Conservation (phyloP, 2,329 filamentous ascomycete species). For the Ascochyta viciae-villosae region DNA sequence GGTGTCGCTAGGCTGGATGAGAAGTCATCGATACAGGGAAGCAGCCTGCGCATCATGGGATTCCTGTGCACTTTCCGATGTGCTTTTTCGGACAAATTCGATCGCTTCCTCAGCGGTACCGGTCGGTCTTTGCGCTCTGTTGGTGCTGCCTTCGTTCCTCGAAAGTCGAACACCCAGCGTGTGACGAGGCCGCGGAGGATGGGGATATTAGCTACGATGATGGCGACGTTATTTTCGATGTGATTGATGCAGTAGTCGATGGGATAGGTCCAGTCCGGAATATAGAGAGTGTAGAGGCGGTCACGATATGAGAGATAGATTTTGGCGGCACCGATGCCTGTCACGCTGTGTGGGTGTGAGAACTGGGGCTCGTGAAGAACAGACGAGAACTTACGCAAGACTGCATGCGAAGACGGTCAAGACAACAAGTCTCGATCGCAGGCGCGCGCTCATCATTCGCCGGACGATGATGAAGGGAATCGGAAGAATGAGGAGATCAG, state of each 20-base stretch:
- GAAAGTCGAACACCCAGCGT: slow-evolving; percentile 50
- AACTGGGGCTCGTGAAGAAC: background rate
- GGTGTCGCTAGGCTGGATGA: slow-evolving; percentile 42
- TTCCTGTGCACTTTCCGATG: slow-evolving; percentile 26
- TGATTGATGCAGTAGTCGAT: slow-evolving; percentile 53
- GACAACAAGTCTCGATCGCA: slow-evolving; percentile 49
- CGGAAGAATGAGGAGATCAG: slow-evolving; percentile 50
- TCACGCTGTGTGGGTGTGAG: slow-evolving; percentile 36
- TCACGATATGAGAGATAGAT: slow-evolving; percentile 52
- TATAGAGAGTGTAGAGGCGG: slow-evolving; percentile 46
- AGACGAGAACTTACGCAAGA: slow-evolving; percentile 40
- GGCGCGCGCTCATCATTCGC: slow-evolving; percentile 50
- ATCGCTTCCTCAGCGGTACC: slow-evolving; percentile 40
- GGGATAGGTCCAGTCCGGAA: slow-evolving; percentile 51
- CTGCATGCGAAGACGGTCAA: slow-evolving; percentile 50
- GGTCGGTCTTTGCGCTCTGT: slow-evolving; percentile 41
- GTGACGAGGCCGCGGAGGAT: slow-evolving; percentile 52
- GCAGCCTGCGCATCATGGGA: slow-evolving; percentile 39
- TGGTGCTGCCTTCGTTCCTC: slow-evolving; percentile 39
- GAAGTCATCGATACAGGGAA: slow-evolving; percentile 48
- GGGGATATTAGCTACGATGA: slow-evolving; percentile 51
- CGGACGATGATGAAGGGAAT: slow-evolving; percentile 52
- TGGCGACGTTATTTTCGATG: slow-evolving; percentile 52
- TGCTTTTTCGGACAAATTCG: slow-evolving; percentile 36
- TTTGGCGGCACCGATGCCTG: slow-evolving; percentile 49